A percentile compares a stretch with the other conserved stretches of the same genome.
phyloP scores from a whole-genome alignment of 2,329 filamentous ascomycete genomes.

The Fusarium sp. region DNA sequence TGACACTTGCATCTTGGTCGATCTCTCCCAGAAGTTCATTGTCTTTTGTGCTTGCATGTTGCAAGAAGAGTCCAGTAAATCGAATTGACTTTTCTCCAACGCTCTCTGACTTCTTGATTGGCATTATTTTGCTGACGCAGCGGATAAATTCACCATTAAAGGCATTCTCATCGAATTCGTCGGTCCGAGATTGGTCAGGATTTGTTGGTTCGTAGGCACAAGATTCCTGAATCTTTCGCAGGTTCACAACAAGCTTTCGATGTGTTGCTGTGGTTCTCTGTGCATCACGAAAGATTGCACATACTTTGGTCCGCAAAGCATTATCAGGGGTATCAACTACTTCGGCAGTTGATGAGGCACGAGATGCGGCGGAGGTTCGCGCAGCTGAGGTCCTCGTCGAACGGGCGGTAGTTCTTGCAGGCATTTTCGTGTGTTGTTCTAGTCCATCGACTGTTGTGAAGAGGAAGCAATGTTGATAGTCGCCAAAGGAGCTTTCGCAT shows the following conservation, averaged over 20 bases:
- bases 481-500: slow-evolving; percentile 38
- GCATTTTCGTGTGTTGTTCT: slow-evolving; percentile 57
- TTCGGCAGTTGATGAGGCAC: slow-evolving; percentile 72
- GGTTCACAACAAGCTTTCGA: slow-evolving; percentile 85
- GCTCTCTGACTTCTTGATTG: slow-evolving; percentile 90
- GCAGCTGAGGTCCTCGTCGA: slow-evolving; percentile 62
- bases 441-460: slow-evolving; percentile 15
- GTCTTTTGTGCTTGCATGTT: slow-evolving; percentile 77
- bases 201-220: slow-evolving; percentile 76
- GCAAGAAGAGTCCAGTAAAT: slow-evolving; percentile 89
- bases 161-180: slow-evolving; percentile 84
- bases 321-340: slow-evolving; percentile 80
- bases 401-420: slow-evolving; percentile 62
- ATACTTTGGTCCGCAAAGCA: slow-evolving; percentile 79
- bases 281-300: slow-evolving; percentile 80
- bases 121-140: slow-evolving; percentile 84
- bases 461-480: slow-evolving; percentile 18
- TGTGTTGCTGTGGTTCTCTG: slow-evolving; percentile 92
- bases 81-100: slow-evolving; percentile 88
- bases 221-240: slow-evolving; percentile 91
- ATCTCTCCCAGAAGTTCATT: slow-evolving; percentile 75
- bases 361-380: slow-evolving; percentile 62
- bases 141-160: slow-evolving; percentile 90
- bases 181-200: slow-evolving; percentile 65
- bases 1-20: slow-evolving; percentile 76